Conservation (phyloP, 352 stramenopile genomes). For the Plasmopara muralis region DNA sequence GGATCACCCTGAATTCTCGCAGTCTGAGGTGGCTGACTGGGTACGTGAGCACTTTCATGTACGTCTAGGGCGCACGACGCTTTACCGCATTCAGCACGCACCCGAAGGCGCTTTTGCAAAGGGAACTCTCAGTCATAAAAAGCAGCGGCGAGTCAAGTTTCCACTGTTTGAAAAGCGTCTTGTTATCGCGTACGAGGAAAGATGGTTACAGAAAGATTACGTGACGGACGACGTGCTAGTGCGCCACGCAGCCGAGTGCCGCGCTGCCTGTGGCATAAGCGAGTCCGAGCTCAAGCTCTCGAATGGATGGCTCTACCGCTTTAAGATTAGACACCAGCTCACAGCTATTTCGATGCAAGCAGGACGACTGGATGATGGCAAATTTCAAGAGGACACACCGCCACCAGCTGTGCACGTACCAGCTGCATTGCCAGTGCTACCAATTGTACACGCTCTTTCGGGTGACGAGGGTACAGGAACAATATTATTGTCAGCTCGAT, state of each 20-base stretch:
- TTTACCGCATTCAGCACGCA: constrained; percentile 38
- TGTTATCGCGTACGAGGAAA: constrained; percentile 11
- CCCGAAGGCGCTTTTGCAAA: constrained; percentile 24
- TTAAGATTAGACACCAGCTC: constrained; percentile 33
- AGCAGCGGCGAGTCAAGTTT: constrained; percentile 40
- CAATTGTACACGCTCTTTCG: not conserved
- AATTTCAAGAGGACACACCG: not conserved
- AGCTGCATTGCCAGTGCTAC: not conserved
- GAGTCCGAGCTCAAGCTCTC: constrained; percentile 34
- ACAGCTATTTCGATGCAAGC: constrained; percentile 1
- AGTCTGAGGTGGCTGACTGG: constrained; percentile 27
- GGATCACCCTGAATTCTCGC: constrained; percentile 24
- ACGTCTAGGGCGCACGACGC: constrained; percentile 28
- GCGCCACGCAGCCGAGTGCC: constrained; percentile 25
- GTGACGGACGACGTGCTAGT: constrained; percentile 26
- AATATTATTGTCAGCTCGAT: constrained; percentile 10
- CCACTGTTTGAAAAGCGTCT: constrained; percentile 30
- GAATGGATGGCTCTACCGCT: constrained; percentile 44
- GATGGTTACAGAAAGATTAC: constrained; percentile 2
- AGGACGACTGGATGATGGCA: not conserved
- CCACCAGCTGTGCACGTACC: not conserved
- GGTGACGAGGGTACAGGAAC: constrained; percentile 1
- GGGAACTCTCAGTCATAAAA: constrained; percentile 27
- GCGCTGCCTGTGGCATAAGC: constrained; percentile 25
- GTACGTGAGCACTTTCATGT: constrained; percentile 29